A percentile compares a stretch with the other conserved stretches of the same genome.
Conservation (phyloP, 2,329 filamentous ascomycete genomes). For the Cordyceps tenuipes region DNA sequence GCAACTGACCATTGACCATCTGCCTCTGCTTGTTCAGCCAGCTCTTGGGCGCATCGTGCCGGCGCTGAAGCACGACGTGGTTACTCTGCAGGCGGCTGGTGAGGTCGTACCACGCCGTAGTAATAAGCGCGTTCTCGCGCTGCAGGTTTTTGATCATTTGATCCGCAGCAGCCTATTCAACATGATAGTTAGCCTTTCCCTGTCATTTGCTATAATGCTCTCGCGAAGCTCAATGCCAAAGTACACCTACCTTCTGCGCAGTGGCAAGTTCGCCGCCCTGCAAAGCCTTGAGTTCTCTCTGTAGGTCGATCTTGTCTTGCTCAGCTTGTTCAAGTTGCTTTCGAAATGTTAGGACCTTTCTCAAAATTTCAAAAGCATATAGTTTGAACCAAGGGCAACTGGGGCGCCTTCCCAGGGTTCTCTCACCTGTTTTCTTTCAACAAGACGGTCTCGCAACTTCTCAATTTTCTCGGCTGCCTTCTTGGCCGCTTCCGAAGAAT, state of each 20-base stretch:
- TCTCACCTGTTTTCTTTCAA: constrained; percentile 53
- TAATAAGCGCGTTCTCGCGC: constrained; percentile 69
- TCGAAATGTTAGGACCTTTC: neutral
- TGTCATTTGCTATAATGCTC: neutral
- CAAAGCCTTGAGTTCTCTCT: constrained; percentile 45
- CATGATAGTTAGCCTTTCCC: neutral
- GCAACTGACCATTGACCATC: constrained; percentile 53
- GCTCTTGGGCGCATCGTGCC: constrained; percentile 67
- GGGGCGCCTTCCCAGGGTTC: constrained; percentile 18
- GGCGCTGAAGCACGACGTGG: constrained; percentile 67
- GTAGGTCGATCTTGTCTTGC: constrained; percentile 47
- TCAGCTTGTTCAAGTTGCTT: constrained; percentile 53
- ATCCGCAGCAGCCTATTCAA: constrained; percentile 39
- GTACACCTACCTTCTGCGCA: constrained; percentile 43
- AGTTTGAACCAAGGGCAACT: neutral
- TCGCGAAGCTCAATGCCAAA: neutral
- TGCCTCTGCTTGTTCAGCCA: constrained; percentile 80
- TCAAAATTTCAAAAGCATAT: too few relatives aligned
- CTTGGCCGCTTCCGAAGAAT: constrained; percentile 27
- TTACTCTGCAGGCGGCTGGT: constrained; percentile 73
- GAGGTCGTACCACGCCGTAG: constrained; percentile 81
- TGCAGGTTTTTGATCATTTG: constrained; percentile 59
- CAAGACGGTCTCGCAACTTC: constrained; percentile 46
- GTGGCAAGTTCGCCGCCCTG: constrained; percentile 41
- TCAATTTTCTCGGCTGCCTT: constrained; percentile 47